Conservation (phyloP, 2,329 filamentous ascomycete genomes). For the Fusarium xylarioides region DNA sequence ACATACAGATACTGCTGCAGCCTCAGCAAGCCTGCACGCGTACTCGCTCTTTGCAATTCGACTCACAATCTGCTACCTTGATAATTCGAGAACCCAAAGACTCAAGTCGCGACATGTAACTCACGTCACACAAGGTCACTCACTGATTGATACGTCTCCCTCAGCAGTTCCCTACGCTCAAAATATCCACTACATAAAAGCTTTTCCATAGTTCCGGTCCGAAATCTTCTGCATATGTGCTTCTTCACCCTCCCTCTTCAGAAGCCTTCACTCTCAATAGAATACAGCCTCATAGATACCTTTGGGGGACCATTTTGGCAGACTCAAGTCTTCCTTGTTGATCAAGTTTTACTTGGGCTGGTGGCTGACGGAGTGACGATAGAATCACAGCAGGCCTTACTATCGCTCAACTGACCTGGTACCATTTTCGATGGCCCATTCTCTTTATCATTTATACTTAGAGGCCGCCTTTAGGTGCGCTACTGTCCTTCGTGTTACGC, state of each 20-base stretch:
- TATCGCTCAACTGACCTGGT: not conserved
- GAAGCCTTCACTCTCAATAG: not conserved
- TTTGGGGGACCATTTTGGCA: not conserved
- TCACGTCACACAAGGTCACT: no score
- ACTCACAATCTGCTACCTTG: not conserved
- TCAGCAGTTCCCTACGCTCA: not conserved
- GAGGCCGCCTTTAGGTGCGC: no score
- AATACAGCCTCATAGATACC: not conserved
- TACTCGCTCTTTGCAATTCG: not conserved
- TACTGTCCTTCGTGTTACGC: not conserved
- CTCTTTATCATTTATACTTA: not conserved
- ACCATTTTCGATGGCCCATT: not conserved
- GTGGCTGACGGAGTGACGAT: not conserved
- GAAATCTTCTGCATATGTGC: not conserved
- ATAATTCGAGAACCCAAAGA: not conserved
- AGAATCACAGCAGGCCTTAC: not conserved
- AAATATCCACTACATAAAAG: not conserved
- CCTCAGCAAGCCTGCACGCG: not conserved
- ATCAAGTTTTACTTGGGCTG: no score
- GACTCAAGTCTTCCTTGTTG: not conserved
- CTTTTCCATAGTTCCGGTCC: not conserved
- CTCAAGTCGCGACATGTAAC: not conserved
- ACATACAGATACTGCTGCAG: not conserved
- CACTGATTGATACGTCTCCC: not conserved
- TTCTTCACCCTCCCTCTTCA: not conserved